These are phyloP conservation scores for Eudorina sp. DNA, from an alignment of 139 green algal species.

Conservation along the genomic window DNA sequence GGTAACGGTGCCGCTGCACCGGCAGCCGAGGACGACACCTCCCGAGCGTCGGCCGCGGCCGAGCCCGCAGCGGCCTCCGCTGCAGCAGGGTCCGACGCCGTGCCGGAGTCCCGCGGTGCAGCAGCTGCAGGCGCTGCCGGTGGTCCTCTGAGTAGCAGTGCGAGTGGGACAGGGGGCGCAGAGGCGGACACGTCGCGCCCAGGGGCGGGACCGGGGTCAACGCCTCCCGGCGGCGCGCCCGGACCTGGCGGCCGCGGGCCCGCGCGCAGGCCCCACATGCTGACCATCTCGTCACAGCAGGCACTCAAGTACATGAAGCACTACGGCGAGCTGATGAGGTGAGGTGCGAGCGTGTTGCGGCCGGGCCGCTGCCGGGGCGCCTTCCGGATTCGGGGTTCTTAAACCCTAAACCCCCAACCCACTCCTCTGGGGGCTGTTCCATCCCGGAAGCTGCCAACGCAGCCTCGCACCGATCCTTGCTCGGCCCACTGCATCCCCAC, in stretches of 20 bases:
- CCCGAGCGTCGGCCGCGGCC: neutral
- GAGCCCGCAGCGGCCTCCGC: neutral
- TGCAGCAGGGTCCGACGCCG: neutral
- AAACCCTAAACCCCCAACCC: too few relatives aligned
- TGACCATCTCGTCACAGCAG: constrained; percentile 62
- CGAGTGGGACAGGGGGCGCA: neutral
- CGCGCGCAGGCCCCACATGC: neutral
- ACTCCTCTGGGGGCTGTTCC: too few relatives aligned
- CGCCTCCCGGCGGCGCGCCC: neutral
- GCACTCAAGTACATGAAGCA: constrained; percentile 61
- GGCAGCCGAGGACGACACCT: too few relatives aligned
- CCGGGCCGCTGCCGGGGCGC: too few relatives aligned
- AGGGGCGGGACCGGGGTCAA: neutral
- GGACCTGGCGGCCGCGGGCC: neutral
- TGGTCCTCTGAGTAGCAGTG: too few relatives aligned
- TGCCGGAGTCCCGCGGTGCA: neutral
- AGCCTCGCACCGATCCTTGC: too few relatives aligned
- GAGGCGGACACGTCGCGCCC: neutral
- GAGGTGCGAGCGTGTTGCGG: too few relatives aligned
- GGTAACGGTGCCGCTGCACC: neutral
- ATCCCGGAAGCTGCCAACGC: too few relatives aligned
- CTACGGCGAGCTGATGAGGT: constrained; percentile 60
- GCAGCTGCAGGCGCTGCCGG: neutral
- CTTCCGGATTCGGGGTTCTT: too few relatives aligned
- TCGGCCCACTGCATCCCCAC: too few relatives aligned